A percentile compares a stretch with the other conserved stretches of the same genome.
Conservation (phyloP, 2,329 filamentous ascomycete genomes). For the Diaporthe nobilis region DNA sequence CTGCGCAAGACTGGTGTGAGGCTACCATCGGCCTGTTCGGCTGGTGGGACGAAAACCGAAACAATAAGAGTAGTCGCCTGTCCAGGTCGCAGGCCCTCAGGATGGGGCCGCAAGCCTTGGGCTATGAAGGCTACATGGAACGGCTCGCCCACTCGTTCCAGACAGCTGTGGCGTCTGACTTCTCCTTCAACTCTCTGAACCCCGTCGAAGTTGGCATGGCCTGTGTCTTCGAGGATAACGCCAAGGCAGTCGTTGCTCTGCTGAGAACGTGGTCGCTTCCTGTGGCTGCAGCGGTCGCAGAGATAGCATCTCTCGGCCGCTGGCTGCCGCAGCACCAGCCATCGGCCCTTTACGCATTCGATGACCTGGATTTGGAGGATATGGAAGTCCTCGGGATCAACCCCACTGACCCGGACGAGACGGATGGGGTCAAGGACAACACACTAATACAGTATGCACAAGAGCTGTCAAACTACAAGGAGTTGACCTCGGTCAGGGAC, state of each 20-base stretch:
- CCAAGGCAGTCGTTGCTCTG: conserved; percentile 81
- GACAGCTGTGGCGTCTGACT: conserved; percentile 76
- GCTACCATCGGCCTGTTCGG: conserved; percentile 85
- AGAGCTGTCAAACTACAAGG: conserved; percentile 70
- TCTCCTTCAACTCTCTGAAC: conserved; percentile 82
- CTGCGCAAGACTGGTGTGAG: conserved; percentile 92
- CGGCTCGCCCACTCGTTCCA: conserved; percentile 81
- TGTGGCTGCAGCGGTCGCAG: conserved; percentile 82
- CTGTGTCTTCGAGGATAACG: conserved; percentile 85
- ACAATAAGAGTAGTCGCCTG: conserved; percentile 56
- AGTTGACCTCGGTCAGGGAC: conserved; percentile 56
- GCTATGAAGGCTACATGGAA: conserved; percentile 79
- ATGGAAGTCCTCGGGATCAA: conserved; percentile 84
- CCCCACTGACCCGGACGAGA: conserved; percentile 69
- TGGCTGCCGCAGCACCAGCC: conserved; percentile 80
- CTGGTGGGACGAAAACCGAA: conserved; percentile 92
- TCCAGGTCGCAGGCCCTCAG: conserved; percentile 57
- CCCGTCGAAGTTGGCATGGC: conserved; percentile 85
- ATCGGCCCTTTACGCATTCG: conserved; percentile 68
- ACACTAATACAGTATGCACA: conserved; percentile 84
- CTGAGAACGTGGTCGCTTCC: conserved; percentile 86
- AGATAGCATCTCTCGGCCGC: conserved; percentile 85
- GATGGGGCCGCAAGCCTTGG: conserved; percentile 58
- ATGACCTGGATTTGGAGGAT: conserved; percentile 85
- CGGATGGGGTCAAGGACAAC: conserved; percentile 81